A percentile compares a stretch with the other conserved stretches of the same genome.
phyloP scores from a whole-genome alignment of 805 yeast species.

The Cyberlindnera saturnus region DNA sequence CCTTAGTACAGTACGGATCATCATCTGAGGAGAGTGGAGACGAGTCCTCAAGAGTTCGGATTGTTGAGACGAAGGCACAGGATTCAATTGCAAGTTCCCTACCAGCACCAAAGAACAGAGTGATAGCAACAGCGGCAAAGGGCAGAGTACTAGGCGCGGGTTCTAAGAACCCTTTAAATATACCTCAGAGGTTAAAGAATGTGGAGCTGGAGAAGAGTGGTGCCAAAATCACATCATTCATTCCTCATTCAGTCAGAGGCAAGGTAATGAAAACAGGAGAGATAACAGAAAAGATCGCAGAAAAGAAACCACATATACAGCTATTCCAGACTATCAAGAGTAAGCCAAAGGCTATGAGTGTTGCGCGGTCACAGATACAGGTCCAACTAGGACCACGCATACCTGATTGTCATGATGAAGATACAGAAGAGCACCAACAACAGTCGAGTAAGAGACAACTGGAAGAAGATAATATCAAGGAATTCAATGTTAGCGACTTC shows the following conservation, averaged over 20 bases:
- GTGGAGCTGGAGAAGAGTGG: constrained; percentile 11
- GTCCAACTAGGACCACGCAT: constrained; percentile 1
- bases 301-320: neutral
- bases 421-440: neutral
- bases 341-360: neutral
- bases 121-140: constrained; percentile 1
- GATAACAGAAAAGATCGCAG: too few relatives aligned
- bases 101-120: constrained; percentile 19
- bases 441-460: neutral
- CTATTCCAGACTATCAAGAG: neutral
- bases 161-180: constrained; percentile 9
- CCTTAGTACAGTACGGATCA: constrained; percentile 13
- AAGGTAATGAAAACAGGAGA: too few relatives aligned
- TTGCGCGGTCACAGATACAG: neutral
- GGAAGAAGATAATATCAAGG: constrained; percentile 11
- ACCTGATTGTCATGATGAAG: neutral
- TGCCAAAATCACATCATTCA: constrained; percentile 15
- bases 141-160: constrained; percentile 14
- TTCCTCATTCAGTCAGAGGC: constrained; percentile 17
- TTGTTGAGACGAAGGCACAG: neutral
- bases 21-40: constrained; percentile 12
- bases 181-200: constrained; percentile 15
- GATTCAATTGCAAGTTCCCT: constrained; percentile 20
- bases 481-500: constrained; percentile 18
- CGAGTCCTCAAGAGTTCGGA: constrained; percentile 1